Conservation (phyloP, 176 grass and related monocot species). For the Poa annua region DNA sequence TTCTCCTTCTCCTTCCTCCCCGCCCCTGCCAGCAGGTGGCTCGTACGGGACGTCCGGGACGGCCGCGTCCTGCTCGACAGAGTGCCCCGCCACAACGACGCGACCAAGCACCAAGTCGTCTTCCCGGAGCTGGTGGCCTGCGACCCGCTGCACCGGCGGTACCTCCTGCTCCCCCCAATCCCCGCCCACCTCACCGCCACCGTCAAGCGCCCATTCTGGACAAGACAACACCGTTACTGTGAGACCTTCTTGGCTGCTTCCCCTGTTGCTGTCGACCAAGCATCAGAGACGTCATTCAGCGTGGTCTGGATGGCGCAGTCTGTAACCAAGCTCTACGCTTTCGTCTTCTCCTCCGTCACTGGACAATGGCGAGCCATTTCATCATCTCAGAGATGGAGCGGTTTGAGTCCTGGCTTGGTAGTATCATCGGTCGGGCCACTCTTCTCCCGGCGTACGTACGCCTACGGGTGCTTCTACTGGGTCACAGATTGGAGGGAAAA, state of each 20-base stretch:
- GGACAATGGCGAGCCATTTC: neutral
- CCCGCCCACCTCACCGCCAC: too few relatives aligned
- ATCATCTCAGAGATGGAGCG: neutral
- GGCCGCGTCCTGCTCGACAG: too few relatives aligned
- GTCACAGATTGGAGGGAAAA: too few relatives aligned
- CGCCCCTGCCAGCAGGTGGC: too few relatives aligned
- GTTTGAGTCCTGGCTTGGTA: neutral
- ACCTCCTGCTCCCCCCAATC: neutral
- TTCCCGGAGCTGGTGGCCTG: neutral
- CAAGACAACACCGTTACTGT: too few relatives aligned
- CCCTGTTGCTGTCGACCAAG: neutral
- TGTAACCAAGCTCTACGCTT: neutral
- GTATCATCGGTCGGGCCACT: too few relatives aligned
- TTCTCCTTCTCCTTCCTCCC: constrained; percentile 12
- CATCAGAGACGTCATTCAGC: neutral
- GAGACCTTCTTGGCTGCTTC: neutral
- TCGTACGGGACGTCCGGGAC: too few relatives aligned
- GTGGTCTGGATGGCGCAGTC: neutral
- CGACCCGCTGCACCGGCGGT: neutral
- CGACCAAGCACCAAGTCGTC: too few relatives aligned
- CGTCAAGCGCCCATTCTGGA: too few relatives aligned
- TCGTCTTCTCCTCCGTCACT: neutral
- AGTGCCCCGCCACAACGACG: too few relatives aligned
- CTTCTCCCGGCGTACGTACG: neutral
- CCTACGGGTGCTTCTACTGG: neutral